These are phyloP conservation scores for Nitzschia putrida DNA, from an alignment of 108 stramenopile genomes.

Conservation along the genomic window DNA sequence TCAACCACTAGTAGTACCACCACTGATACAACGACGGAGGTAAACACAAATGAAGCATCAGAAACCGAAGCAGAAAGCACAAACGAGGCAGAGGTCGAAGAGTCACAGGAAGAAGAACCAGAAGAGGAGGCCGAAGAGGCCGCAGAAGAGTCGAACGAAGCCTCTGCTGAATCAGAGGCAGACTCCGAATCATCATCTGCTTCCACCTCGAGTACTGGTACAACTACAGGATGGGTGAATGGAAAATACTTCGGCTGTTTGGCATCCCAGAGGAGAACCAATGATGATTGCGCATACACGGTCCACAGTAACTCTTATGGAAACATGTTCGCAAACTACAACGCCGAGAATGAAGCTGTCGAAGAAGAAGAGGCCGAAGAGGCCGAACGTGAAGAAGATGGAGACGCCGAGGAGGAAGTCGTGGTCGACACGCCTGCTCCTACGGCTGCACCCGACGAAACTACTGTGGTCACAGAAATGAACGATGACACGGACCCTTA, in stretches of 20 bases:
- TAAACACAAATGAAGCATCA: no score
- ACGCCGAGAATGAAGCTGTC: not conserved
- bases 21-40: no score
- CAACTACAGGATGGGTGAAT: conserved; percentile 6
- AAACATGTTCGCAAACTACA: not conserved
- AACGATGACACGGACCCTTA: conserved; percentile 22
- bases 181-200: no score
- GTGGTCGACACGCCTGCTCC: not conserved
- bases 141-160: no score
- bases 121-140: not conserved
- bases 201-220: conserved; percentile 1
- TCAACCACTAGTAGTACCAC: no score
- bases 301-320: not conserved
- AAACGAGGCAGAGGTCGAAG: not conserved
- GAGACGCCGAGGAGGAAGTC: not conserved
- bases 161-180: no score
- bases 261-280: not conserved
- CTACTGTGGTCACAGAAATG: conserved; percentile 6
- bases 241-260: conserved; percentile 16
- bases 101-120: not conserved
- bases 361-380: not conserved
- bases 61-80: not conserved
- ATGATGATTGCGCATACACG: no score
- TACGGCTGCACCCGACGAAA: not conserved
- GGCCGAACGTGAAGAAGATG: not conserved